phyloP scores from a whole-genome alignment of 1,139 yeast genomes.

The Saccharomyces hybrid region DNA sequence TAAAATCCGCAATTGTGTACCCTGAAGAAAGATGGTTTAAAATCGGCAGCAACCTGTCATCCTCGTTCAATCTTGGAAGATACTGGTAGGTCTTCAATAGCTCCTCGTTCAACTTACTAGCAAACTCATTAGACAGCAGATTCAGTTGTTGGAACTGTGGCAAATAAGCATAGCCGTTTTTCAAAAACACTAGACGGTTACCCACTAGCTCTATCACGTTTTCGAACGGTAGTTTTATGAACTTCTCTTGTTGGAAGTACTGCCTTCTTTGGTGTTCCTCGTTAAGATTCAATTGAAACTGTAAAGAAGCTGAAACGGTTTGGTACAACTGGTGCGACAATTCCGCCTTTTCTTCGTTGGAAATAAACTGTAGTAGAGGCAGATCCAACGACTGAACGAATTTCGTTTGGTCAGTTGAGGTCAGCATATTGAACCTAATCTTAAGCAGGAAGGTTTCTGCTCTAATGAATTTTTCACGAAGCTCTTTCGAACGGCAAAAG shows the following conservation, averaged over 20 bases:
- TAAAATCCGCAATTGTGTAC: slow-evolving; percentile 52
- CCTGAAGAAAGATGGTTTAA: slow-evolving; percentile 71
- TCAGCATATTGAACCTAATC: slow-evolving; percentile 59
- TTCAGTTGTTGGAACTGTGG: slow-evolving; percentile 76
- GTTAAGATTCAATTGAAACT: slow-evolving; percentile 28
- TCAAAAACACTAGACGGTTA: slow-evolving; percentile 56
- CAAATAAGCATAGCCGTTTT: slow-evolving; percentile 70
- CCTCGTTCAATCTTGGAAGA: slow-evolving; percentile 83
- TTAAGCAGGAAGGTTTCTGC: slow-evolving; percentile 71
- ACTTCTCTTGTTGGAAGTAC: slow-evolving; percentile 47
- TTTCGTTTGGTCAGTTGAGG: slow-evolving; percentile 59
- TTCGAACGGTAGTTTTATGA: slow-evolving; percentile 81
- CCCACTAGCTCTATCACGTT: slow-evolving; percentile 70
- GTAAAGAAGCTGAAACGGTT: slow-evolving; percentile 34
- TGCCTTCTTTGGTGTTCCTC: slow-evolving; percentile 30
- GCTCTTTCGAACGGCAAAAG: slow-evolving; percentile 80
- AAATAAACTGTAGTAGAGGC: slow-evolving; percentile 59
- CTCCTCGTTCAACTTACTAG: slow-evolving; percentile 44
- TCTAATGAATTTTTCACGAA: slow-evolving; percentile 67
- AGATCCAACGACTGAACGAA: slow-evolving; percentile 57
- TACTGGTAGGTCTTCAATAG: slow-evolving; percentile 66
- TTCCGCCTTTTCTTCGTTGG: slow-evolving; percentile 49
- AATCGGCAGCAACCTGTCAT: slow-evolving; percentile 79
- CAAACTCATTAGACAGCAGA: slow-evolving; percentile 59
- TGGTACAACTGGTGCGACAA: slow-evolving; percentile 47